Base-by-base conservation (phyloP, 2,329 filamentous ascomycete species). In the Scedosporium boydii region DNA sequence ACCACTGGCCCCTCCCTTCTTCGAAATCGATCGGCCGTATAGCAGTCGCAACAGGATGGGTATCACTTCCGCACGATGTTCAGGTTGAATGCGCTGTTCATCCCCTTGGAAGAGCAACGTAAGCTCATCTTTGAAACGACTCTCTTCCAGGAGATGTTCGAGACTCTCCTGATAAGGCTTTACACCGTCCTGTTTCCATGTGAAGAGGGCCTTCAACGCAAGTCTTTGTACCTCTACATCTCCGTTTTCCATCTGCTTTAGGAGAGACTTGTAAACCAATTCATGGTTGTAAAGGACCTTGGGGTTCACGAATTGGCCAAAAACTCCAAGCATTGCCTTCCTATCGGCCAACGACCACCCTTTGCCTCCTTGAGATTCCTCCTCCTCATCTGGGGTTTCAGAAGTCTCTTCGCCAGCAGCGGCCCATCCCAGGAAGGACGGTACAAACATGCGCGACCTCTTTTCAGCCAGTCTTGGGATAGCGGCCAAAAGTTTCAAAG, bases 101-200 rank as follows among this genome's bases (percentile, higher is more conserved):
- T 90, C 87, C 16, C 88, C 84, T 69, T 91, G 88, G 61, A 99
- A 82, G 66, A 99, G 89, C 4, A 95, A 86, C 0, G 91, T 88
- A n/a, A 99, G 82, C 71, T 98, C 93, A 69, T 98, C 95, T 70
- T 92, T 91, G 76, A 98, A 96, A 58, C 90, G 85, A 26, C 90
- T 87, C 65, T 98, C 95, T 67, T 99, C 95, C 7, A 98, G 82
- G 1, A 99, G 80, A 68, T 91, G 93, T 65, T 91, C 82, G 26
- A 99, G 76, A 67, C 93, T 91, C 67, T 97, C 92, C 68, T 92
- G 86, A 70, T 98, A 96, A 0, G 87, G 82, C 64, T 82, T 82
- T 59, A 99, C 80, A 7, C 82, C 86, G 2, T 87, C 81, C 63
- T 89, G 84, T 72, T 96, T 98, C 93, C 95, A 99, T 0, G 91